These are phyloP conservation scores for Aureobasidium pullulans DNA, from an alignment of 2,329 filamentous ascomycete species.

Conservation along the genomic window DNA sequence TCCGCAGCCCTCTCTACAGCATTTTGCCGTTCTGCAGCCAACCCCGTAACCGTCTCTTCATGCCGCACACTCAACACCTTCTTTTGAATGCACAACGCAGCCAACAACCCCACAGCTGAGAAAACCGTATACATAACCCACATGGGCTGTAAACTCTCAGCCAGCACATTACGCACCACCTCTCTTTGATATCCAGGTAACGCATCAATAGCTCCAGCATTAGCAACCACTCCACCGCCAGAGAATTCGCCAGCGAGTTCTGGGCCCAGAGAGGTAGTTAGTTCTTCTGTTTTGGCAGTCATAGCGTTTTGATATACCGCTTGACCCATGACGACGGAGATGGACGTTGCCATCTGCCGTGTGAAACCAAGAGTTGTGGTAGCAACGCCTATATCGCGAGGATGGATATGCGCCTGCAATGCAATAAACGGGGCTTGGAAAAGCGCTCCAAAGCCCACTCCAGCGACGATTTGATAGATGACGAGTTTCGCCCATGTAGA, in stretches of 20 bases:
- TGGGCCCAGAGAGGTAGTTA: constrained; percentile 45
- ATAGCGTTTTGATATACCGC: constrained; percentile 70
- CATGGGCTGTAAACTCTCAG: constrained; percentile 37
- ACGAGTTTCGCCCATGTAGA: constrained; percentile 32
- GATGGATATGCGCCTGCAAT: constrained; percentile 53
- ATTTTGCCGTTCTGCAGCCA: too few species aligned
- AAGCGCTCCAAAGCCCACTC: constrained; percentile 52
- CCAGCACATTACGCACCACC: constrained; percentile 35
- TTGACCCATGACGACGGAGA: constrained; percentile 62
- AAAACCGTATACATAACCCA: constrained; percentile 43
- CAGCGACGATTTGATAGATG: constrained; percentile 54
- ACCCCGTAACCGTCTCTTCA: too few species aligned
- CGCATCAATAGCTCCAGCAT: constrained; percentile 48
- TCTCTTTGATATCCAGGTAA: constrained; percentile 42
- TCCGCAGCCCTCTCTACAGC: too few species aligned
- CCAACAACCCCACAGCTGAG: constrained; percentile 26
- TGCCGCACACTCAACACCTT: too few species aligned
- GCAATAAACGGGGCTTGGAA: constrained; percentile 61
- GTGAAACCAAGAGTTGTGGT: constrained; percentile 59
- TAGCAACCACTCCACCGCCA: constrained; percentile 54
- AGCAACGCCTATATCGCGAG: constrained; percentile 55
- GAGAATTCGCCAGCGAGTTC: constrained; percentile 46
- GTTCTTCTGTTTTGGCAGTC: constrained; percentile 45
- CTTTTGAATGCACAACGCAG: too few species aligned
- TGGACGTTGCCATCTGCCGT: constrained; percentile 59